Percentiles rank a stretch among this genome's conserved stretches.
phyloP scores from a whole-genome alignment of 2,329 filamentous ascomycete species.

The Xylaria digitata region DNA sequence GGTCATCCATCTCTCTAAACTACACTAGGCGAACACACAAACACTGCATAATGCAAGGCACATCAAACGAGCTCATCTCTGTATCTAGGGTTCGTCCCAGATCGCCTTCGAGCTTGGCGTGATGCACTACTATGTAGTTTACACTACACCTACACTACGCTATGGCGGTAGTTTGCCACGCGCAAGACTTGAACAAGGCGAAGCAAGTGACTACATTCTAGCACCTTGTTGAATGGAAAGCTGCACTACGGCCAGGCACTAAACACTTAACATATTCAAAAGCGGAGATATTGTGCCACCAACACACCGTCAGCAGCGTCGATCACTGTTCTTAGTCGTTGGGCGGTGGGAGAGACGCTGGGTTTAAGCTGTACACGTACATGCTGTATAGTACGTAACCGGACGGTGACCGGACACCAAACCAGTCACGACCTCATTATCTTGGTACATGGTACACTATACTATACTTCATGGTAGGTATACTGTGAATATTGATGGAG shows the following conservation, averaged over 20 bases:
- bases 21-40: slow-evolving; percentile 12
- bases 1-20: neutral
- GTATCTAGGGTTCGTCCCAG: slow-evolving; percentile 12
- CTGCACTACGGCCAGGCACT: too few species aligned
- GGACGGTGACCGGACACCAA: too few species aligned
- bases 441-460: too few species aligned
- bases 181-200: neutral
- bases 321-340: neutral
- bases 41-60: slow-evolving; percentile 36
- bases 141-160: too few species aligned
- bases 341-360: neutral
- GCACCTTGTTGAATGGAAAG: neutral
- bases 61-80: slow-evolving; percentile 27
- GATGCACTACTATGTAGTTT: neutral
- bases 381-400: too few species aligned
- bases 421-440: too few species aligned
- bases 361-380: too few species aligned
- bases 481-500: neutral
- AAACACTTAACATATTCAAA: too few species aligned
- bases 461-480: too few species aligned
- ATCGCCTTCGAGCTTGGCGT: slow-evolving; percentile 23
- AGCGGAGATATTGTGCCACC: neutral
- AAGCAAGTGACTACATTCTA: slow-evolving; percentile 4
- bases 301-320: neutral
- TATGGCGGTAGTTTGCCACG: neutral